Evolutionary conservation across 805 yeast species (phyloP), one percentile per base, ranked within the genome.

Genomic region (Nakazawaea ambrosiae): DNA sequence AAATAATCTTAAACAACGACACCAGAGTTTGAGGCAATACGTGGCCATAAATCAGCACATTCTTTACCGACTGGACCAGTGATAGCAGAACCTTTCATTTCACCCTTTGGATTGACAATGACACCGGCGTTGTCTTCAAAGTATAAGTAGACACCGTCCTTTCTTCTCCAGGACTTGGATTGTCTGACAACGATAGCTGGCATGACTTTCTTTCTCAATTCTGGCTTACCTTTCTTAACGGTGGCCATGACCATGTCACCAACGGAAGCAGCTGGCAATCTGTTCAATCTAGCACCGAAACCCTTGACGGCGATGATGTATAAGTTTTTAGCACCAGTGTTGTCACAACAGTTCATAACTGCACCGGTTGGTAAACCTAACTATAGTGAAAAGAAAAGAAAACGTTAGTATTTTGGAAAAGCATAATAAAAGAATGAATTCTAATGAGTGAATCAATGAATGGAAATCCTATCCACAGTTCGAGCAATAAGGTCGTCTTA

Each of bases 1-100:
- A 22, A 22, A 34, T 45, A 44, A 29, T 43, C 61, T 79, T 89
- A 92, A 70, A 89, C 99, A 71, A 92, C 99, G 70, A 92, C 98
- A 87, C 98, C 98, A 61, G 98, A 92, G 90, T 87, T 87, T 58
- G 97, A 88, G 66, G 99, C 97, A 78, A 92, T 92, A 80, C 98
- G 87, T 71, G 99, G 99, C 99, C 99, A 92, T 72, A 92, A 84
- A 69, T 92, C 99, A 69, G 99, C 98, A 81, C 98, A 94, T 80
- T 92, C 99, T 78, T 92, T 92, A 71, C 97, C 97, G 66, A 92
- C 99, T 65, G 99, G 99, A 73, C 99, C 99, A 65, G 99, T 94
- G 70, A 92, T 92, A 65, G 98, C 99, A 57, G 98, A 94, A 75
- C 99, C 99, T 81, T 92, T 92, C 98, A 94, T 92, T 76, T 92